These are phyloP conservation scores for Apodospora peruviana DNA, from an alignment of 495 filamentous ascomycete genomes.

Conservation along the genomic window DNA sequence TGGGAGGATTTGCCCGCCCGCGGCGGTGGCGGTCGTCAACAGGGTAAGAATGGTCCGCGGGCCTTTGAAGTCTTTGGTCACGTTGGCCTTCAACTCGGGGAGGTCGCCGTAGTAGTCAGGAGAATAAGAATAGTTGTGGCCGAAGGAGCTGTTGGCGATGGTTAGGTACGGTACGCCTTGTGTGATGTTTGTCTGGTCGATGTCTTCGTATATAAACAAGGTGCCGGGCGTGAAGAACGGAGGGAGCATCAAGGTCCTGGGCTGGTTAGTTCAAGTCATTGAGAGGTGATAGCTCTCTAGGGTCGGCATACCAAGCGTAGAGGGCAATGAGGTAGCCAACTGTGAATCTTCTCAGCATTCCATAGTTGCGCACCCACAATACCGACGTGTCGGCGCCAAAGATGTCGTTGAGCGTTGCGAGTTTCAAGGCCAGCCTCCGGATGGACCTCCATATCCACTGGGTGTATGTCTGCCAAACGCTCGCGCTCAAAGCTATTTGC, in stretches of 20 bases:
- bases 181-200: not conserved
- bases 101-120: constrained; percentile 3
- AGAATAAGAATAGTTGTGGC: constrained; percentile 3
- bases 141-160: constrained; percentile 4
- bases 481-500: constrained; percentile 1
- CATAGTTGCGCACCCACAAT: not conserved
- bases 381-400: constrained; percentile 4
- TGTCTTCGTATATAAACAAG: not conserved
- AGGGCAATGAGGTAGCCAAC: constrained; percentile 5
- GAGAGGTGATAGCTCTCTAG: not conserved
- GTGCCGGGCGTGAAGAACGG: constrained; percentile 6
- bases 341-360: not conserved
- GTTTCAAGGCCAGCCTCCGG: not conserved
- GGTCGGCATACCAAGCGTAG: constrained; percentile 4
- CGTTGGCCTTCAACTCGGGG: not conserved
- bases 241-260: constrained; percentile 1
- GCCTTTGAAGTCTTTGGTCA: constrained; percentile 1
- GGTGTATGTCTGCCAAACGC: constrained; percentile 5
- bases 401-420: constrained; percentile 5
- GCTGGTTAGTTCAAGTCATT: not conserved
- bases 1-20: constrained; percentile 1
- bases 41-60: constrained; percentile 1
- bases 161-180: constrained; percentile 1
- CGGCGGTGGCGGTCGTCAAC: not conserved
- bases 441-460: constrained; percentile 2